Evolutionary conservation across 2,329 filamentous ascomycete species (phyloP), one percentile per base, ranked within the genome.

Genomic region (Dichotomopilus funicola): DNA sequence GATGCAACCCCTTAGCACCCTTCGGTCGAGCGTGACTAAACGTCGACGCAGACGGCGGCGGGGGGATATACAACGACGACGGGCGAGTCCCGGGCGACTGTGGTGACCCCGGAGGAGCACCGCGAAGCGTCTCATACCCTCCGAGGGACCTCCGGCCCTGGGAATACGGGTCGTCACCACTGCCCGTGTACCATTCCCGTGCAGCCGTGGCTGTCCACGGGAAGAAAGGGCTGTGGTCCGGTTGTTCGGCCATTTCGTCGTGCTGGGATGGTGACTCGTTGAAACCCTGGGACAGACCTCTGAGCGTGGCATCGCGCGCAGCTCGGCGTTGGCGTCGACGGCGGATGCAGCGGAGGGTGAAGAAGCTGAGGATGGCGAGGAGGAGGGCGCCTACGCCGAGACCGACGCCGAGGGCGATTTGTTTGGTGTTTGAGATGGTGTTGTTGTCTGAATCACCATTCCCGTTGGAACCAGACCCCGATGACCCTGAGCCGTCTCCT

Each of bases 331-430:
- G 42, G 41, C 46, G 62, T 59, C 76, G 76, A n/a, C 72, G 74
- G 54, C 78, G 81, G 56, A 77, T 76, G 53, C 79, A 72, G 54
- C 71, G 76, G 19, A 79, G 53, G 8, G 40, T 53, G 5, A 61
- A 33, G 1, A 46, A 46, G 0, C 80, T 37, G 1, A 78, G 60
- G 1, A 81, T 31, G 2, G 78, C 60, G 0, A 77, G 70, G 0
- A 82, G 58, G 2, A 82, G 64, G 1, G 80, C 72, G 0, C 85
- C 86, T 1, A 90, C 69, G 1, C 86, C 85, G 1, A 89, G 66
- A 0, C 86, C 86, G 2, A 86, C 70, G 0, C 85, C 85, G 0
- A 89, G 71, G 0, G 84, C 83, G 4, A 86, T 70, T 48, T 77
- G 79, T 58, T 74, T 73, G 33, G 38, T 52, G 8, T 27, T 27